phyloP scores from a whole-genome alignment of 441 rosid genomes.

The Adansonia grandidieri region DNA sequence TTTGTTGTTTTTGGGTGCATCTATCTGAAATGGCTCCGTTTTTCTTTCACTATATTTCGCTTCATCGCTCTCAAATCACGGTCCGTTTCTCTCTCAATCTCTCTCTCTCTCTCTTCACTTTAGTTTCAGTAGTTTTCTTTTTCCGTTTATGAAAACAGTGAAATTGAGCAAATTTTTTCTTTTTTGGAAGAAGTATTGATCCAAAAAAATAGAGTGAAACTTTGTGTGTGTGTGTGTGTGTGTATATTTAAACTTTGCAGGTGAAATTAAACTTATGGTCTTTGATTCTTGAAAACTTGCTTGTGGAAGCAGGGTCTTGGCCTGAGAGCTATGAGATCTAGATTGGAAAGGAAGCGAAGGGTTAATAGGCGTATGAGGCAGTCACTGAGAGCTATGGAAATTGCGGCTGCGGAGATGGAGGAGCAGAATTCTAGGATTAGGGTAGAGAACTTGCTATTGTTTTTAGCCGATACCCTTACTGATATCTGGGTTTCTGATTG shows the following conservation, averaged over 20 bases:
- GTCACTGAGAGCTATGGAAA: background rate
- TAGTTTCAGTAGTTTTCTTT: background rate
- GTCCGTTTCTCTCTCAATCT: background rate
- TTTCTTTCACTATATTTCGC: background rate
- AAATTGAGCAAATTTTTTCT: background rate
- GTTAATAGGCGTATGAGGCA: background rate
- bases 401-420: background rate
- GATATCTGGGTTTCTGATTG: background rate
- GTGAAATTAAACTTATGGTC: background rate
- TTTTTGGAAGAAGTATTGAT: background rate
- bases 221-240: background rate
- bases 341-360: background rate
- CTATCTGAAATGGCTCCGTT: too few species aligned
- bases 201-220: background rate
- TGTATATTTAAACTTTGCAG: background rate
- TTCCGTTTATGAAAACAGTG: background rate
- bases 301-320: too few species aligned
- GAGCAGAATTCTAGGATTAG: background rate
- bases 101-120: background rate
- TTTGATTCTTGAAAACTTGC: background rate
- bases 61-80: background rate
- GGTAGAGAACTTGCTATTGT: too few species aligned
- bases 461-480: background rate
- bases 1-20: too few species aligned
- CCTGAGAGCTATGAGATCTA: background rate